phyloP scores from a whole-genome alignment of 768 basidiomycete species.

The Pholiota microspora region DNA sequence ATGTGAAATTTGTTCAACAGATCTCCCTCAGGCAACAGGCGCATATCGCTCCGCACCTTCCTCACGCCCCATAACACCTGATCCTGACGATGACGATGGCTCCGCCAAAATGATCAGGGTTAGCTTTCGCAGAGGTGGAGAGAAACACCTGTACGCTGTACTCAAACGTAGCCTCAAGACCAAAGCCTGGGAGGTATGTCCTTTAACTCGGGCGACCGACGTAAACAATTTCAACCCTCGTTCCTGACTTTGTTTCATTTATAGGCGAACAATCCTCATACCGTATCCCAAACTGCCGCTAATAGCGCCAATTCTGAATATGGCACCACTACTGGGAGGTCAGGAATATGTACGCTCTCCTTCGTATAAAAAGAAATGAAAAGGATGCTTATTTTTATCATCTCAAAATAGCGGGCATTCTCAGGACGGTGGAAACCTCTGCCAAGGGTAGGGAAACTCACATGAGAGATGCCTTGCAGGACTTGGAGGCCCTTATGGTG shows the following conservation, averaged over 20 bases:
- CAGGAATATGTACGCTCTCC: slow-evolving; percentile 22
- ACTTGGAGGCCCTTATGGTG: slow-evolving; percentile 87
- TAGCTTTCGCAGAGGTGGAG: slow-evolving; percentile 91
- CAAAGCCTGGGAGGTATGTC: slow-evolving; percentile 24
- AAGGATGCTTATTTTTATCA: slow-evolving; percentile 13
- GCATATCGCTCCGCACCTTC: slow-evolving; percentile 60
- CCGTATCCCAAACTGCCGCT: slow-evolving; percentile 4
- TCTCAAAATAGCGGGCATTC: slow-evolving; percentile 65
- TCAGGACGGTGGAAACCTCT: slow-evolving; percentile 70
- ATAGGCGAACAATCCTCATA: slow-evolving; percentile 12
- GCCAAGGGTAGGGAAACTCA: slow-evolving; percentile 60
- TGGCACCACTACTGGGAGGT: slow-evolving; percentile 17
- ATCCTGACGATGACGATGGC: slow-evolving; percentile 33
- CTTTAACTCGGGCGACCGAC: slow-evolving; percentile 5
- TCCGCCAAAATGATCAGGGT: slow-evolving; percentile 63
- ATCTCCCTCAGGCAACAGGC: slow-evolving; percentile 43
- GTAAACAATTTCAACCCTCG: slow-evolving; percentile 1
- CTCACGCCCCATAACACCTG: slow-evolving; percentile 60
- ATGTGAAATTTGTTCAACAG: slow-evolving; percentile 88
- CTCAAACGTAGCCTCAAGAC: slow-evolving; percentile 23
- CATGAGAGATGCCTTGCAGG: slow-evolving; percentile 76
- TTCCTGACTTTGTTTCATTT: slow-evolving; percentile 13
- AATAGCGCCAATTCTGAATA: slow-evolving; percentile 18
- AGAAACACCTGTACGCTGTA: slow-evolving; percentile 74
- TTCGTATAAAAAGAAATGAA: slow-evolving; percentile 4